Conservation (phyloP, 352 stramenopile genomes). For the Peronospora destructor region DNA sequence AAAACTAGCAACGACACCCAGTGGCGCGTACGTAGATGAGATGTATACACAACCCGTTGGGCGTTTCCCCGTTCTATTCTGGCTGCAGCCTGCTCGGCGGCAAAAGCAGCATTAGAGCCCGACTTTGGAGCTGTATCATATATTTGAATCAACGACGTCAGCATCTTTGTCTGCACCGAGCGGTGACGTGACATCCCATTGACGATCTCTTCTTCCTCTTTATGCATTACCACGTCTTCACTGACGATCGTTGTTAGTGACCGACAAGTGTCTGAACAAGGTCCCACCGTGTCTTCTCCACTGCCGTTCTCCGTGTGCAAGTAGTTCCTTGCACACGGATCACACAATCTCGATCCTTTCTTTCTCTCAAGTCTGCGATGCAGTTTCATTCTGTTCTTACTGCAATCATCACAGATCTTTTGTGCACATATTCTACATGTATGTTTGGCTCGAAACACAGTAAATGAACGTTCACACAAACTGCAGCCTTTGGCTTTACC, state of each 20-base stretch:
- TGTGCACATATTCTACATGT: slow-evolving; percentile 66
- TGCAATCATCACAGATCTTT: slow-evolving; percentile 80
- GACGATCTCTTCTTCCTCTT: not conserved
- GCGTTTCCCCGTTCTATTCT: not conserved
- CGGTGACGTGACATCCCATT: slow-evolving; percentile 19
- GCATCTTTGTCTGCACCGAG: slow-evolving; percentile 22
- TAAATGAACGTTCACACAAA: slow-evolving; percentile 67
- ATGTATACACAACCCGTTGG: slow-evolving; percentile 16
- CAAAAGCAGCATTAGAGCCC: not conserved
- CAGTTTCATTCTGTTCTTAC: slow-evolving; percentile 73
- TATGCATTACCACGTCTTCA: slow-evolving; percentile 8
- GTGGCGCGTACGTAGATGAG: slow-evolving; percentile 47
- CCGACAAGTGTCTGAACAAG: slow-evolving; percentile 27
- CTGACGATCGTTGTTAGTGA: slow-evolving; percentile 17
- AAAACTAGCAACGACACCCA: slow-evolving; percentile 37
- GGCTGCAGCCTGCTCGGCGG: not conserved
- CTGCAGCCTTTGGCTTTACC: slow-evolving; percentile 36
- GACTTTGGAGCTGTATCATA: slow-evolving; percentile 7
- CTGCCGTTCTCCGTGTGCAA: slow-evolving; percentile 31
- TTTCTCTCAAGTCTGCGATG: slow-evolving; percentile 59
- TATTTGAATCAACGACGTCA: slow-evolving; percentile 12
- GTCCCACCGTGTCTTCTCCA: slow-evolving; percentile 19
- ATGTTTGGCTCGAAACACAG: slow-evolving; percentile 74
- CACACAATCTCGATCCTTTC: slow-evolving; percentile 63
- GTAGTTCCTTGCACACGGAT: slow-evolving; percentile 61